phyloP scores from a whole-genome alignment of 345 rosid species.

The Durio zibethinus region DNA sequence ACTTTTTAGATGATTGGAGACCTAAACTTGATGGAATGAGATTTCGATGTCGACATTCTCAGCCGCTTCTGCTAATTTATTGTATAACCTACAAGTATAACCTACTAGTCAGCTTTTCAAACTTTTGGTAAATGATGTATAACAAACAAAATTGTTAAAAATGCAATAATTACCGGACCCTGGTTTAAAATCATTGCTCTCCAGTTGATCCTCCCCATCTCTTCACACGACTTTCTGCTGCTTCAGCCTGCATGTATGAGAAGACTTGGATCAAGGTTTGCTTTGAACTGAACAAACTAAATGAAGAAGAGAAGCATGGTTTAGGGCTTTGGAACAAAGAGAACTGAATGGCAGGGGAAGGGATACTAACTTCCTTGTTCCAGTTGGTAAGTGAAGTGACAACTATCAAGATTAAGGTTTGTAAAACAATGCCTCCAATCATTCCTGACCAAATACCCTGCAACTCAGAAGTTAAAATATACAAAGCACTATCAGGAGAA shows the following conservation, averaged over 20 bases:
- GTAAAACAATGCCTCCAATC: conserved; percentile 78
- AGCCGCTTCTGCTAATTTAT: background rate
- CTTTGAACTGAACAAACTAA: background rate
- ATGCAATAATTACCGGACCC: too few relatives aligned
- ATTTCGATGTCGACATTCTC: background rate
- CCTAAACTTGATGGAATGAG: too few relatives aligned
- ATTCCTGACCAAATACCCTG: conserved; percentile 99
- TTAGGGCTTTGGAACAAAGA: background rate
- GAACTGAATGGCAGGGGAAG: background rate
- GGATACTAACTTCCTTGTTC: conserved; percentile 58
- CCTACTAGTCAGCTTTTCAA: background rate
- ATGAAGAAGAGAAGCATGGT: background rate
- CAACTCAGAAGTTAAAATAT: background rate
- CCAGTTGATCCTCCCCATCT: conserved; percentile 73
- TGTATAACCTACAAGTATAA: background rate
- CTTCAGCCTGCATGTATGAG: conserved; percentile 28
- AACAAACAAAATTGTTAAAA: too few relatives aligned
- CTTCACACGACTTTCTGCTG: conserved; percentile 65
- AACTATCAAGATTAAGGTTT: conserved; percentile 60
- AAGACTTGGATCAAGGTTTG: background rate
- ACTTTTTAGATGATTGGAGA: too few relatives aligned
- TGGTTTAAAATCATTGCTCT: background rate
- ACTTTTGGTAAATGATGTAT: too few relatives aligned
- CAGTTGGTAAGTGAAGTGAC: conserved; percentile 70
- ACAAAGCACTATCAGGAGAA: too few relatives aligned